Conservation (phyloP, 331 rosid genomes). For the Dryas integrifolia region DNA sequence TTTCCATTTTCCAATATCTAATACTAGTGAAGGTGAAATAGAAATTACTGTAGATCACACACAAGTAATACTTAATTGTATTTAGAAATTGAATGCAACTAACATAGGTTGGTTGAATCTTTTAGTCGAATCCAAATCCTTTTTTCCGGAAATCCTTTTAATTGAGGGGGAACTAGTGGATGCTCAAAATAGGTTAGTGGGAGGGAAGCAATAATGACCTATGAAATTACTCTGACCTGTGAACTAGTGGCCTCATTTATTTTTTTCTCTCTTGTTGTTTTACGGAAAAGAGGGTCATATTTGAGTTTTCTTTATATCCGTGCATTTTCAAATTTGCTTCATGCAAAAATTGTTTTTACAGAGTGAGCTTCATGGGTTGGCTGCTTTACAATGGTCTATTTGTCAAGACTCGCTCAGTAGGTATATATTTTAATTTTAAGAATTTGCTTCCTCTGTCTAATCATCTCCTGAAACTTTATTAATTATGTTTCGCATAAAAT, state of each 20-base stretch:
- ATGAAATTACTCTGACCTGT: neutral
- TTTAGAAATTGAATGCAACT: too few relatives aligned
- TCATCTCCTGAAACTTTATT: conserved; percentile 8
- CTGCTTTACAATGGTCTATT: conserved; percentile 89
- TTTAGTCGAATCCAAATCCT: too few relatives aligned
- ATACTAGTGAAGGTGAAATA: too few relatives aligned
- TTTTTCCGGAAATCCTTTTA: too few relatives aligned
- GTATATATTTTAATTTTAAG: conserved; percentile 32
- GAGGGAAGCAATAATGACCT: neutral
- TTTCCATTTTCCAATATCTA: neutral
- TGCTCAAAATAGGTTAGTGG: neutral
- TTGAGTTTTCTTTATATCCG: conserved; percentile 21
- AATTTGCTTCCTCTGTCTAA: neutral
- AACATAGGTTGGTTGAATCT: too few relatives aligned
- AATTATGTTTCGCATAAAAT: neutral
- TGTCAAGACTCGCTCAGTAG: conserved; percentile 76
- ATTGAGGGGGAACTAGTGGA: neutral
- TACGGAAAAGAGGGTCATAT: neutral
- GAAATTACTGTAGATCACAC: neutral
- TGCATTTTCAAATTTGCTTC: conserved; percentile 20
- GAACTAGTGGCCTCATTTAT: neutral
- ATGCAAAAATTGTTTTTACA: conserved; percentile 40
- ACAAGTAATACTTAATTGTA: too few relatives aligned
- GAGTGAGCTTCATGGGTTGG: conserved; percentile 82
- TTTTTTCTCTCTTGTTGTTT: neutral